Conservation (phyloP, 495 filamentous ascomycete species). For the Aspergillus wentii region DNA sequence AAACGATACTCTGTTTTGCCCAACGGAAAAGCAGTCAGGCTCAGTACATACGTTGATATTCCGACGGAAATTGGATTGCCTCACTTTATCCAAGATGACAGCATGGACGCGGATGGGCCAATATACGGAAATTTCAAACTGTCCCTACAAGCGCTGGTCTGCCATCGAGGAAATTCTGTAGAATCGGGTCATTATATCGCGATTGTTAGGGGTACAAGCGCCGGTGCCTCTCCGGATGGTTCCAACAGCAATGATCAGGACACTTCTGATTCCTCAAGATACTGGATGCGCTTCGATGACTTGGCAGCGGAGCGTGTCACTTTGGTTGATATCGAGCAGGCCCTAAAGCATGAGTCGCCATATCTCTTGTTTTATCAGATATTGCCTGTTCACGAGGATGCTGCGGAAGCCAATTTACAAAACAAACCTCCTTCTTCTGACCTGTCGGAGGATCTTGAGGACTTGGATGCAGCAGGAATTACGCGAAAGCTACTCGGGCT, state of each 20-base stretch:
- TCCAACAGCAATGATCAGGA: slow-evolving; percentile 45
- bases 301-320: slow-evolving; percentile 65
- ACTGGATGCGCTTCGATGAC: slow-evolving; percentile 92
- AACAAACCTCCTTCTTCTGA: slow-evolving; percentile 55
- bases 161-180: slow-evolving; percentile 84
- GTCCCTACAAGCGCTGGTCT: slow-evolving; percentile 81
- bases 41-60: slow-evolving; percentile 83
- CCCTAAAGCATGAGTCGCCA: slow-evolving; percentile 77
- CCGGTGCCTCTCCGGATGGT: slow-evolving; percentile 39
- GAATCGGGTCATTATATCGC: slow-evolving; percentile 89
- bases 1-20: slow-evolving; percentile 81
- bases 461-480: slow-evolving; percentile 20
- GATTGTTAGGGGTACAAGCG: slow-evolving; percentile 62
- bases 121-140: slow-evolving; percentile 83
- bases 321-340: slow-evolving; percentile 71
- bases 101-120: slow-evolving; percentile 55
- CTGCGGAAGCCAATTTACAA: slow-evolving; percentile 45
- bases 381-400: slow-evolving; percentile 71
- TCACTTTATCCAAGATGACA: slow-evolving; percentile 83
- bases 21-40: slow-evolving; percentile 60
- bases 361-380: slow-evolving; percentile 97
- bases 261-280: slow-evolving; percentile 50
- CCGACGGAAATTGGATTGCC: slow-evolving; percentile 83
- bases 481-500: slow-evolving; percentile 12
- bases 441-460: slow-evolving; percentile 37